A percentile compares a stretch with the other conserved stretches of the same genome.
Evolutionary conservation across 306 rosid species (phyloP).

Genomic region (Calophaca sinica): DNA sequence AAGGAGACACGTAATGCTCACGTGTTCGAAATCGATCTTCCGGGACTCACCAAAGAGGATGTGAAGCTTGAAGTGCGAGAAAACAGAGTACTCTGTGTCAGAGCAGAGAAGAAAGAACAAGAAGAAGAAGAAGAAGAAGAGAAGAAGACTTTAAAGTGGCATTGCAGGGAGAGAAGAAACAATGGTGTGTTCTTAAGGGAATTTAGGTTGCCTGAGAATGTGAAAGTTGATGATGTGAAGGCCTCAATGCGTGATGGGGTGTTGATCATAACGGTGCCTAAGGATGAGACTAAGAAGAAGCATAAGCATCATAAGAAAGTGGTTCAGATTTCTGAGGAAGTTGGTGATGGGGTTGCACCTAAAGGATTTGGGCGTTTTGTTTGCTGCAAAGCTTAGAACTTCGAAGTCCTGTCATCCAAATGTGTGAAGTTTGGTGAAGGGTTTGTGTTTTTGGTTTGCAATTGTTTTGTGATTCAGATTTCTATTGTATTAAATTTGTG

Average conservation of each 20-base stretch:
- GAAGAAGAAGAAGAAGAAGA: conserved; percentile 28
- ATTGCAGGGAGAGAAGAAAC: conserved; percentile 61
- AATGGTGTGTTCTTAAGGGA: conserved; percentile 48
- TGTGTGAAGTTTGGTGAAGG: neutral
- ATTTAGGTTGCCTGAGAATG: conserved; percentile 67
- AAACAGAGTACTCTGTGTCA: conserved; percentile 54
- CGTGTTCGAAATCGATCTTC: conserved; percentile 64
- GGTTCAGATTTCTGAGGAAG: conserved; percentile 48
- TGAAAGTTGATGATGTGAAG: conserved; percentile 58
- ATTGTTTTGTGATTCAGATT: conserved; percentile 21
- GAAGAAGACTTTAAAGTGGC: conserved; percentile 57
- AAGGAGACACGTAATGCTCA: conserved; percentile 57
- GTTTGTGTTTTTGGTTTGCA: neutral
- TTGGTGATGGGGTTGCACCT: conserved; percentile 30
- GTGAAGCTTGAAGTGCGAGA: conserved; percentile 62
- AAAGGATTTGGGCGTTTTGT: conserved; percentile 67
- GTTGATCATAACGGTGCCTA: conserved; percentile 55
- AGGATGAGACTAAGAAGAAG: conserved; percentile 54
- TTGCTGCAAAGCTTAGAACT: conserved; percentile 60
- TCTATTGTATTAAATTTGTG: neutral
- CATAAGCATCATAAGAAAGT: conserved; percentile 36
- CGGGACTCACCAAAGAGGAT: conserved; percentile 61
- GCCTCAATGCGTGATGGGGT: conserved; percentile 69
- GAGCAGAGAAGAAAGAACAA: conserved; percentile 52
- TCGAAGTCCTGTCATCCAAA: neutral